Conservation (phyloP, 208 protist species). For the Trypanosoma vivax region DNA sequence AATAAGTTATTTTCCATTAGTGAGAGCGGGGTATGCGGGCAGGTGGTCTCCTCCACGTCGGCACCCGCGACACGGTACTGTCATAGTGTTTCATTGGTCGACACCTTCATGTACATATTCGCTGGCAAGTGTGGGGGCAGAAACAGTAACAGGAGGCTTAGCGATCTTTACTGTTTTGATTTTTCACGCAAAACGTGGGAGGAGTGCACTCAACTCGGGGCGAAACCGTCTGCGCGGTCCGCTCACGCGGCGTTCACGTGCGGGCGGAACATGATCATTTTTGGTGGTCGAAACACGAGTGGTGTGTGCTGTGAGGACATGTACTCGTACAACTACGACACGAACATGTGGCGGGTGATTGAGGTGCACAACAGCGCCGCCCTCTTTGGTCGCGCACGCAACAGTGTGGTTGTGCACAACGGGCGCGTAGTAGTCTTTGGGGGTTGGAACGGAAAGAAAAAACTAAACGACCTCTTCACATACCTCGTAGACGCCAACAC, state of each 20-base stretch:
- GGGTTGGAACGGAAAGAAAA: constrained; percentile 85
- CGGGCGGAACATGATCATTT: constrained; percentile 81
- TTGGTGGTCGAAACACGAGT: constrained; percentile 67
- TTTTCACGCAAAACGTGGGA: constrained; percentile 38
- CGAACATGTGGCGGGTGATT: constrained; percentile 58
- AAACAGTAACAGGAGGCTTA: constrained; percentile 81
- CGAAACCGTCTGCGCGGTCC: constrained; percentile 47
- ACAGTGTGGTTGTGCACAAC: constrained; percentile 79
- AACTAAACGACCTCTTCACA: constrained; percentile 81
- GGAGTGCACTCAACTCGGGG: constrained; percentile 42
- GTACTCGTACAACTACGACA: constrained; percentile 79
- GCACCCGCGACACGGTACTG: constrained; percentile 70
- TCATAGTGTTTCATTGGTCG: constrained; percentile 77
- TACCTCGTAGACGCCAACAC: constrained; percentile 80
- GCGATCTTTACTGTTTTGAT: constrained; percentile 53
- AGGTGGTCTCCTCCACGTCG: constrained; percentile 3
- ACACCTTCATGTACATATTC: constrained; percentile 77
- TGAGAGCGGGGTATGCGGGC: constrained; percentile 34
- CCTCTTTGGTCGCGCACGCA: constrained; percentile 75
- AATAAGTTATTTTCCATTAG: constrained; percentile 81
- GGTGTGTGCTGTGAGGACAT: constrained; percentile 85
- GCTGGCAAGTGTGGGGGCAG: constrained; percentile 85
- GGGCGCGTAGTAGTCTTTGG: constrained; percentile 80
- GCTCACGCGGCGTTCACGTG: constrained; percentile 85
- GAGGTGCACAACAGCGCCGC: constrained; percentile 16